phyloP scores from a whole-genome alignment of 177 flowering plant species.

The Vitis hybrid region DNA sequence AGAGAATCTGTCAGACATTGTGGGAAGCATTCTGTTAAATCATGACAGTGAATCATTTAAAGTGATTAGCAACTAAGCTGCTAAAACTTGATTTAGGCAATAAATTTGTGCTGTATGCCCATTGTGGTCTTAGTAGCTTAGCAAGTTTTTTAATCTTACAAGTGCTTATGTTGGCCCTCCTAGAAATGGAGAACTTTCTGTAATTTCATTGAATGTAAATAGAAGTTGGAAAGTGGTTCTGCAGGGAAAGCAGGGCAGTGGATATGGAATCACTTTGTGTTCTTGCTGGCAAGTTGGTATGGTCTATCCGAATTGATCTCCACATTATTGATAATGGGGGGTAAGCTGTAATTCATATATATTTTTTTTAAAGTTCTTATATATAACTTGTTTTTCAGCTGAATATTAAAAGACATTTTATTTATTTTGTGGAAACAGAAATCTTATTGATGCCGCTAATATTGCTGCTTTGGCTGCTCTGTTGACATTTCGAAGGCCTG shows the following conservation, averaged over 20 bases:
- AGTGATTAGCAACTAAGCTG: not conserved
- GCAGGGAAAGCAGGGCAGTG: slow-evolving; percentile 97
- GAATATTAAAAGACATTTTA: not conserved
- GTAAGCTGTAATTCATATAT: slow-evolving; percentile 31
- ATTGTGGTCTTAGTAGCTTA: not conserved
- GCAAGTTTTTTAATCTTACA: not conserved
- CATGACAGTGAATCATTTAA: not conserved
- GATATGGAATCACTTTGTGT: slow-evolving; percentile 97
- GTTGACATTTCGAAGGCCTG: slow-evolving; percentile 87
- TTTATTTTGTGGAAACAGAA: slow-evolving; percentile 40
- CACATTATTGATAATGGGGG: slow-evolving; percentile 98
- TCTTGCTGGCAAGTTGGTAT: slow-evolving; percentile 80
- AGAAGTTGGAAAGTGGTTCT: slow-evolving; percentile 14
- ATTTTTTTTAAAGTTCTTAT: not conserved
- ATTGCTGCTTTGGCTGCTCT: slow-evolving; percentile 96
- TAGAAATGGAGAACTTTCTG: not conserved
- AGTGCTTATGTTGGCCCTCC: not conserved
- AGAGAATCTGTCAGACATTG: too few relatives aligned
- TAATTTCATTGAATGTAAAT: not conserved
- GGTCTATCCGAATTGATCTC: slow-evolving; percentile 91
- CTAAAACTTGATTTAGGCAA: not conserved
- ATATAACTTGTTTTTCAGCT: not conserved
- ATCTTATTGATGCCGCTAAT: slow-evolving; percentile 97
- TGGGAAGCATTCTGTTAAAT: too few relatives aligned
- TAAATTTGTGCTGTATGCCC: not conserved